Evolutionary conservation across 2,329 filamentous ascomycete genomes (phyloP), one percentile per base, ranked within the genome.

Genomic region (Fusarium piperis): DNA sequence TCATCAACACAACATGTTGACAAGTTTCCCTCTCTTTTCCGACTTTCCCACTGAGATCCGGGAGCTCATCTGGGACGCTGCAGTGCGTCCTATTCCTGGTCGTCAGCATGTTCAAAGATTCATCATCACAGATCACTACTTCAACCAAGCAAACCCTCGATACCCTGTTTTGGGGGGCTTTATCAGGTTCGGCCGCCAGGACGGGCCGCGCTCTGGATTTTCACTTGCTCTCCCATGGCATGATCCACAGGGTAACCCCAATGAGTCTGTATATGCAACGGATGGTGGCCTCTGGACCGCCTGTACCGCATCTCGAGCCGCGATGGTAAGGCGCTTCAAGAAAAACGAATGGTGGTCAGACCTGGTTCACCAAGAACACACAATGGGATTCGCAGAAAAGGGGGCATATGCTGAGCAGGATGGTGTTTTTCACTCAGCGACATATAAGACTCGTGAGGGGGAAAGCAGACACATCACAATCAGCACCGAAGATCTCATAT

Each of bases 321-420:
- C 70, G 0, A 67, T 72, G 48, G 41, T 73, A 6, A 28, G 33
- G 15, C 26, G 26, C 0, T 72, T 73, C 18, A 16, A 1, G 1
- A 67, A 13, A 15, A 73, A 73, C 5, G 70, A 72, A 35, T 72
- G 70, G 70, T 72, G 70, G 66, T 73, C 70, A 2, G 12, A 58
- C 3, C 0, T 73, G 3, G 38, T 57, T 7, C 38, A 41, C 0
- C 52, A 56, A 0, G 38, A 38, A 4, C 65, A 48, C 12, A 57
- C 61, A 20, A 58, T 35, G 20, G 46, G 52, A 18, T 51, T 23
- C 10, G 39, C 60, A 5, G 7, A n/a, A 3, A 26, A 46, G 6
- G 57, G 65, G 2, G n/a, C 30, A 3, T 62, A 36, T 20, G 15
- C 26, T 3, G 28, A n/a, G 0, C 44, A 56, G 5, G n/a, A 35